These are phyloP conservation scores for Tagetes patula DNA, from an alignment of 129 eudicot genomes.

Conservation along the genomic window DNA sequence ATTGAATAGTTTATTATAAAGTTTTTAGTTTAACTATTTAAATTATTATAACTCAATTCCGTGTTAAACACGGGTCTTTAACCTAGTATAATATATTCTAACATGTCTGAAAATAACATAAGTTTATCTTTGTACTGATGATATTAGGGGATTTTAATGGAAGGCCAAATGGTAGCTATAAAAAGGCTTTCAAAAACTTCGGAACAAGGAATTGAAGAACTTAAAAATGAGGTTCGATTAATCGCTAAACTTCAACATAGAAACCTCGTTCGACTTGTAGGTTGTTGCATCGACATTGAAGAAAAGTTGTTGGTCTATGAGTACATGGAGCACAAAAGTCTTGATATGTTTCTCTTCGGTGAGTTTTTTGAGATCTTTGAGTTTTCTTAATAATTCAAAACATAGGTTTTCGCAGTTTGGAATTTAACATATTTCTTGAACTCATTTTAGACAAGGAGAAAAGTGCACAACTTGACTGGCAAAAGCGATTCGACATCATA, in stretches of 20 bases:
- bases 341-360: conserved; percentile 69
- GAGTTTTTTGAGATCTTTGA: conserved; percentile 22
- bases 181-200: conserved; percentile 76
- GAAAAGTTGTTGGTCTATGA: conserved; percentile 76
- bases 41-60: no score
- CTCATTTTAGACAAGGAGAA: conserved; percentile 44
- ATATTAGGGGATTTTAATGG: conserved; percentile 55
- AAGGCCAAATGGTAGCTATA: conserved; percentile 69
- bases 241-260: conserved; percentile 79
- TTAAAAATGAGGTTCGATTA: conserved; percentile 69
- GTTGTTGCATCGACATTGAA: conserved; percentile 70
- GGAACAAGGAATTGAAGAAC: conserved; percentile 75
- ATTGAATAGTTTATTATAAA: no score
- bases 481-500: conserved; percentile 60
- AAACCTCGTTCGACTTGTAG: conserved; percentile 72
- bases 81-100: no score
- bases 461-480: conserved; percentile 55
- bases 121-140: neutral
- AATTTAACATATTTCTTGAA: neutral
- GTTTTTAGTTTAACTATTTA: no score
- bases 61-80: no score
- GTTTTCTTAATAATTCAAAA: no score
- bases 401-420: neutral
- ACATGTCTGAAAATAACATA: neutral
- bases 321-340: conserved; percentile 70